phyloP scores from a whole-genome alignment of 2,329 filamentous ascomycete genomes.

The Ilyonectria mors-panacis region DNA sequence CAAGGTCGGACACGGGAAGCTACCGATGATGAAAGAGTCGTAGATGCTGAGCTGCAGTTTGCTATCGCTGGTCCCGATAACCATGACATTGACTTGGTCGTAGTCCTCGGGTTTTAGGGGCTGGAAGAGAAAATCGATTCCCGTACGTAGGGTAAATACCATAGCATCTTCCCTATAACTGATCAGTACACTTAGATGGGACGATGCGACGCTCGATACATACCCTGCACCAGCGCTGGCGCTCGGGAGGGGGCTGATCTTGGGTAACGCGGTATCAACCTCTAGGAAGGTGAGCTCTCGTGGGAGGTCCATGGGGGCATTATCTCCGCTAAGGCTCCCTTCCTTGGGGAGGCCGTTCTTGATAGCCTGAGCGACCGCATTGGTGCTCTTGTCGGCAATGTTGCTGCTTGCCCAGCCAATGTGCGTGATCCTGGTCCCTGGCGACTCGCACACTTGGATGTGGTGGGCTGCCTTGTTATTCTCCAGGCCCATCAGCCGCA shows the following conservation, averaged over 20 bases:
- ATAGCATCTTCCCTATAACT: constrained; percentile 64
- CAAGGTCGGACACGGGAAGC: constrained; percentile 66
- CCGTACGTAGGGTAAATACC: constrained; percentile 79
- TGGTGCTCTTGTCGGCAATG: constrained; percentile 51
- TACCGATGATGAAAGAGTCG: constrained; percentile 86
- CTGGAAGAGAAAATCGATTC: constrained; percentile 79
- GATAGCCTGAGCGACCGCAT: constrained; percentile 27
- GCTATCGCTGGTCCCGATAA: constrained; percentile 80
- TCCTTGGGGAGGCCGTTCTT: constrained; percentile 34
- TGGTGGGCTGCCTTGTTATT: constrained; percentile 86
- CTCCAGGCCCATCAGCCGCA: constrained; percentile 84
- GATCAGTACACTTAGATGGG: constrained; percentile 23
- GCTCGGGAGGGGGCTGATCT: constrained; percentile 77
- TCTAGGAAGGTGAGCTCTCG: constrained; percentile 82
- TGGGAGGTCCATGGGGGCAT: constrained; percentile 70
- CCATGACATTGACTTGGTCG: constrained; percentile 83
- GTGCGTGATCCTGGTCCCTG: constrained; percentile 62
- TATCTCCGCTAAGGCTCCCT: constrained; percentile 23
- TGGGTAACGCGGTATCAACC: constrained; percentile 82
- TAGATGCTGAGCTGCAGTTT: constrained; percentile 85
- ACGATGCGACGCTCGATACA: constrained; percentile 25
- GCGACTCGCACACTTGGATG: constrained; percentile 67
- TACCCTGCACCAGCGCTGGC: constrained; percentile 74
- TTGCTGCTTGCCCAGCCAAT: constrained; percentile 68
- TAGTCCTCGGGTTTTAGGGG: constrained; percentile 74